Evolutionary conservation across 2,329 filamentous ascomycete species (phyloP).

Genomic region (Myriosclerotinia curreyana): DNA sequence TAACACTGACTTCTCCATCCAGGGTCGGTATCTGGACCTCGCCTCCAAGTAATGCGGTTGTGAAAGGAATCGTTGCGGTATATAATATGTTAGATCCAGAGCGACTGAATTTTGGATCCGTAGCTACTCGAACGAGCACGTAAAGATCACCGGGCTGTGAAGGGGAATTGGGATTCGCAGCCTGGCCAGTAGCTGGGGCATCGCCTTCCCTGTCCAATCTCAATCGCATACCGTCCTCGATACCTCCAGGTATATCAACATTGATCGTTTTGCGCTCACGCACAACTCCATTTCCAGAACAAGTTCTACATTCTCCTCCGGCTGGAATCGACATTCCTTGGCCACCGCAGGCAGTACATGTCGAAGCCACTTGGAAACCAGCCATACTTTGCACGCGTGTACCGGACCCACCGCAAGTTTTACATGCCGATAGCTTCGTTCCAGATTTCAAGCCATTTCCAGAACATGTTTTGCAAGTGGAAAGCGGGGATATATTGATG

Average conservation of each 20-base stretch:
- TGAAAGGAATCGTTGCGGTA: conserved; percentile 86
- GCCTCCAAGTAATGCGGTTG: conserved; percentile 87
- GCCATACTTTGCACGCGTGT: conserved; percentile 86
- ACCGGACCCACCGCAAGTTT: conserved; percentile 80
- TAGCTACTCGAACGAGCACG: conserved; percentile 83
- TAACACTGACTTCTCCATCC: conserved; percentile 85
- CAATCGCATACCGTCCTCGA: conserved; percentile 94
- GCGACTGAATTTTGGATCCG: conserved; percentile 85
- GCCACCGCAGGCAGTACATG: conserved; percentile 78
- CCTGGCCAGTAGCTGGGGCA: conserved; percentile 71
- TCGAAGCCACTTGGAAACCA: conserved; percentile 93
- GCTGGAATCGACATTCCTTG: conserved; percentile 72
- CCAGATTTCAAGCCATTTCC: conserved; percentile 85
- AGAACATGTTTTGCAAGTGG: conserved; percentile 75
- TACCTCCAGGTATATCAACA: conserved; percentile 89
- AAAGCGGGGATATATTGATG: conserved; percentile 79
- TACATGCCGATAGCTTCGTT: conserved; percentile 68
- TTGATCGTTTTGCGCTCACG: conserved; percentile 79
- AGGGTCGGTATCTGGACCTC: conserved; percentile 87
- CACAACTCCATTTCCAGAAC: conserved; percentile 78
- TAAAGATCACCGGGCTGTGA: conserved; percentile 84
- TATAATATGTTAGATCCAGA: conserved; percentile 88
- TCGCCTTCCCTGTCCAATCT: conserved; percentile 84
- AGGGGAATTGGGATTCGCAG: conserved; percentile 59
- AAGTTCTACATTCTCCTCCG: conserved; percentile 77